Percentiles rank a stretch among this genome's conserved stretches.
phyloP scores from a whole-genome alignment of 1,284 basidiomycete species.

The Malassezia nana region DNA sequence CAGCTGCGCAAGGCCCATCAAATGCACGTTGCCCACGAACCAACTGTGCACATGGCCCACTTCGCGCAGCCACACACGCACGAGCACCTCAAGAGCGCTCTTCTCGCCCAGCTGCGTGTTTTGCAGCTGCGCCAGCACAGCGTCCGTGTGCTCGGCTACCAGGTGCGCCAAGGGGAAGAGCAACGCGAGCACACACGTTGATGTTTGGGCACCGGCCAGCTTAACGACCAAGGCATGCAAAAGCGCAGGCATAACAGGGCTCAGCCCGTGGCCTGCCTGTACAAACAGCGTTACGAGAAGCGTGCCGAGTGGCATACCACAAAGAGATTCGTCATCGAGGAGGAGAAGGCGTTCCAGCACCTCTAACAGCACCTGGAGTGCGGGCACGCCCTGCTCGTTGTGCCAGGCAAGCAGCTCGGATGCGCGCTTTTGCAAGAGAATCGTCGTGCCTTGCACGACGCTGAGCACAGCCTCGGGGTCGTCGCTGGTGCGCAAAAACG shows the following conservation, averaged over 20 bases:
- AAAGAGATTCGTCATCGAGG: conserved; percentile 52
- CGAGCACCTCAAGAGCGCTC: conserved; percentile 65
- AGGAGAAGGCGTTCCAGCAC: conserved; percentile 32
- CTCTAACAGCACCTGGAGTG: conserved; percentile 30
- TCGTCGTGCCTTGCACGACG: conserved; percentile 69
- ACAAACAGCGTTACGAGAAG: conserved; percentile 84
- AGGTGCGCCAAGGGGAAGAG: conserved; percentile 87
- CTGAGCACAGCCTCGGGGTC: conserved; percentile 54
- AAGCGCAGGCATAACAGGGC: conserved; percentile 73
- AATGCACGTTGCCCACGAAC: conserved; percentile 57
- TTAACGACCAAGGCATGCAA: conserved; percentile 70
- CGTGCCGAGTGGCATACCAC: conserved; percentile 83
- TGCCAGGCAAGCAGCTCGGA: conserved; percentile 61
- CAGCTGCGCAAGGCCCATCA: conserved; percentile 68
- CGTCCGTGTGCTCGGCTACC: conserved; percentile 54
- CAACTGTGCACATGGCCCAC: conserved; percentile 85
- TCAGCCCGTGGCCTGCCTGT: conserved; percentile 54
- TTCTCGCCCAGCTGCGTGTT: conserved; percentile 26
- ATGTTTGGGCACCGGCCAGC: conserved; percentile 71
- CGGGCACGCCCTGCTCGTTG: conserved; percentile 1
- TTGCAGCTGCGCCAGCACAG: conserved; percentile 50
- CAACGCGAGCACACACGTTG: conserved; percentile 69
- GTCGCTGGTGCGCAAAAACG: conserved; percentile 21
- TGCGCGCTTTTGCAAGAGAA: conserved; percentile 75
- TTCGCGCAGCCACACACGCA: conserved; percentile 85